Evolutionary conservation across 768 basidiomycete genomes (phyloP).

Genomic region (Rhizopogon roseolus): DNA sequence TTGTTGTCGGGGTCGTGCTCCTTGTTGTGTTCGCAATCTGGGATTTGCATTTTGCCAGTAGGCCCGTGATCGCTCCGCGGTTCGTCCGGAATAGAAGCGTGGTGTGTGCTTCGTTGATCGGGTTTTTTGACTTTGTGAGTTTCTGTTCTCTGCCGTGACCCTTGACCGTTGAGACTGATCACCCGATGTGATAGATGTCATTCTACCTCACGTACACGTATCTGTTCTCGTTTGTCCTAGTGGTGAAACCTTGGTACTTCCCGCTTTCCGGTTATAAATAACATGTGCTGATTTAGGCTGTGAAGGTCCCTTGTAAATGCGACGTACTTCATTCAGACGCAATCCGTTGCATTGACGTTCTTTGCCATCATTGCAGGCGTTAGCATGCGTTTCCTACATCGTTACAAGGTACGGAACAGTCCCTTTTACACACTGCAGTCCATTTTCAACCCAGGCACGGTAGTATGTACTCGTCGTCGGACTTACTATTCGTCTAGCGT

Average conservation of each 20-base stretch:
- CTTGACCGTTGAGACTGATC: not conserved
- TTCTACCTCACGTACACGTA: constrained; percentile 71
- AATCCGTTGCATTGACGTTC: constrained; percentile 55
- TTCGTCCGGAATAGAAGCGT: constrained; percentile 59
- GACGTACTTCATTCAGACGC: constrained; percentile 62
- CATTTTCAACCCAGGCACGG: not conserved
- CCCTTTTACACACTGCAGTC: not conserved
- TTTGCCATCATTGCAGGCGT: constrained; percentile 60
- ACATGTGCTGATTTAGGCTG: constrained; percentile 8
- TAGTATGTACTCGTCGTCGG: constrained; percentile 50
- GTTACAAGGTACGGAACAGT: constrained; percentile 44
- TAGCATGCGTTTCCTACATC: constrained; percentile 45
- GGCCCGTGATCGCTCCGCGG: constrained; percentile 57
- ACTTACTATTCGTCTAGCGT: constrained; percentile 53
- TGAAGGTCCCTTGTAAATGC: constrained; percentile 48
- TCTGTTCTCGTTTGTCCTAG: constrained; percentile 62
- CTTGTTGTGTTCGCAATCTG: constrained; percentile 40
- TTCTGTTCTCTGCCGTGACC: not conserved
- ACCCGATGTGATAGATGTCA: constrained; percentile 37
- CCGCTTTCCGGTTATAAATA: not conserved
- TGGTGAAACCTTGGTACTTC: constrained; percentile 44
- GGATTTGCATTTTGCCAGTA: constrained; percentile 46
- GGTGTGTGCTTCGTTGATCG: constrained; percentile 53
- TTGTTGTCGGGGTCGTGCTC: constrained; percentile 41
- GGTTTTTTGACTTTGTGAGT: constrained; percentile 58